phyloP scores from a whole-genome alignment of 352 stramenopile species.

The Elongisporangium anandrum region DNA sequence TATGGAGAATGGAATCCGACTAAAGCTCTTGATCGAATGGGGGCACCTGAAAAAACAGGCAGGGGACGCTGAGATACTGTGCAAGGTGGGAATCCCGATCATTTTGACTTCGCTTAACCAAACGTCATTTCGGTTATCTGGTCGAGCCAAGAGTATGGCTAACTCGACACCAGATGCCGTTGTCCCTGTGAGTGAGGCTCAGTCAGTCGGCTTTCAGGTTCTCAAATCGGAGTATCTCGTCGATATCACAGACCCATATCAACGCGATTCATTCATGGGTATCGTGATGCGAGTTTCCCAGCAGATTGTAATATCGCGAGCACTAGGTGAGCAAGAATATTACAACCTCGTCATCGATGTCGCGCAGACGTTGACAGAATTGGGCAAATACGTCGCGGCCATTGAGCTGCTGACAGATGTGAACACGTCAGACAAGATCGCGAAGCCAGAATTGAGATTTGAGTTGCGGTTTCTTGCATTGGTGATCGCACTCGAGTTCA shows the following conservation, averaged over 20 bases:
- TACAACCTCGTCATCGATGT: conserved; percentile 80
- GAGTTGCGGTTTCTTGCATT: conserved; percentile 79
- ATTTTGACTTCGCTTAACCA: conserved; percentile 81
- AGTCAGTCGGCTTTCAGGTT: conserved; percentile 72
- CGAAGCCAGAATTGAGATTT: conserved; percentile 61
- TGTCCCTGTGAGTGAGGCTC: conserved; percentile 26
- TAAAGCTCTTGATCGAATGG: conserved; percentile 79
- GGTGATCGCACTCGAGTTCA: conserved; percentile 81
- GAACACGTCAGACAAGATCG: conserved; percentile 84
- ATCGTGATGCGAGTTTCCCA: conserved; percentile 83
- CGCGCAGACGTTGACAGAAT: conserved; percentile 67
- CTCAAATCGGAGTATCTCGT: conserved; percentile 82
- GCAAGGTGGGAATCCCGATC: conserved; percentile 79
- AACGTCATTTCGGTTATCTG: conserved; percentile 65
- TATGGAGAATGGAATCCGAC: conserved; percentile 80
- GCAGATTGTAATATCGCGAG: conserved; percentile 75
- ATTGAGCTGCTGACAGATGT: conserved; percentile 85
- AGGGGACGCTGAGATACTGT: conserved; percentile 69
- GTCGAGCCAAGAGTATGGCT: conserved; percentile 45
- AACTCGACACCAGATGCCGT: neutral
- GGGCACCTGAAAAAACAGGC: conserved; percentile 68
- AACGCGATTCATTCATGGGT: conserved; percentile 80
- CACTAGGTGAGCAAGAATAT: conserved; percentile 67
- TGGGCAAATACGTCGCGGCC: conserved; percentile 78
- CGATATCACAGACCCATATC: conserved; percentile 64